These are phyloP conservation scores for Suhomyces yuchorum DNA, from an alignment of 1,139 yeast species.

Conservation along the genomic window DNA sequence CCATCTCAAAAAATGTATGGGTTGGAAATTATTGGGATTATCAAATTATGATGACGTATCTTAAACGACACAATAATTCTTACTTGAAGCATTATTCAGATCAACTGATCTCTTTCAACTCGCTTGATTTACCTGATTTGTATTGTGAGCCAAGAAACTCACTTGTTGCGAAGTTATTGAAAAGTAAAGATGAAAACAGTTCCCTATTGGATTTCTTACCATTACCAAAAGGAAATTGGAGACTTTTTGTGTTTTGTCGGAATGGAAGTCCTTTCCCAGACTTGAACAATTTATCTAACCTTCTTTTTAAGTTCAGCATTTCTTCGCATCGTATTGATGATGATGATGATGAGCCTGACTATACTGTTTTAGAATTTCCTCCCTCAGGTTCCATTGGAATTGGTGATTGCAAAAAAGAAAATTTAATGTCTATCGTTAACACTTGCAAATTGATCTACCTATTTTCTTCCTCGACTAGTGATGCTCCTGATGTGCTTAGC, in stretches of 20 bases:
- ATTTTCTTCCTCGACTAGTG: constrained; percentile 34
- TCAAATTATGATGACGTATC: constrained; percentile 37
- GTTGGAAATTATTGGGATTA: constrained; percentile 70
- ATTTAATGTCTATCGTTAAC: constrained; percentile 59
- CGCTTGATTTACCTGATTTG: constrained; percentile 26
- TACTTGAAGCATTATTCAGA: constrained; percentile 13
- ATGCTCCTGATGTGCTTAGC: constrained; percentile 28
- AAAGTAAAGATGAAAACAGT: constrained; percentile 1
- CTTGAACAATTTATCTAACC: constrained; percentile 33
- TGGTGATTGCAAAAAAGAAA: constrained; percentile 63
- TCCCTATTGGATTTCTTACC: constrained; percentile 27
- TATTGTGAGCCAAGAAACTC: constrained; percentile 58
- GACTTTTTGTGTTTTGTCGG: constrained; percentile 41
- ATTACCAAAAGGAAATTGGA: constrained; percentile 43
- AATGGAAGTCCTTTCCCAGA: constrained; percentile 65
- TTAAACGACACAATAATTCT: constrained; percentile 18
- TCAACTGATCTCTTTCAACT: constrained; percentile 8
- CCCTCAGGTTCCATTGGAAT: constrained; percentile 80
- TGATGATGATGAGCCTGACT: constrained; percentile 24
- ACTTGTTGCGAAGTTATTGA: constrained; percentile 33
- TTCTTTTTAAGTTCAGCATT: constrained; percentile 38
- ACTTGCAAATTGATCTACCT: constrained; percentile 61
- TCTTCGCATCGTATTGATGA: constrained; percentile 26
- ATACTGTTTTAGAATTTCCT: constrained; percentile 64
- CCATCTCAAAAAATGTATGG: constrained; percentile 62